Evolutionary conservation across 345 rosid species (phyloP).

Genomic region (Acer saccharum): DNA sequence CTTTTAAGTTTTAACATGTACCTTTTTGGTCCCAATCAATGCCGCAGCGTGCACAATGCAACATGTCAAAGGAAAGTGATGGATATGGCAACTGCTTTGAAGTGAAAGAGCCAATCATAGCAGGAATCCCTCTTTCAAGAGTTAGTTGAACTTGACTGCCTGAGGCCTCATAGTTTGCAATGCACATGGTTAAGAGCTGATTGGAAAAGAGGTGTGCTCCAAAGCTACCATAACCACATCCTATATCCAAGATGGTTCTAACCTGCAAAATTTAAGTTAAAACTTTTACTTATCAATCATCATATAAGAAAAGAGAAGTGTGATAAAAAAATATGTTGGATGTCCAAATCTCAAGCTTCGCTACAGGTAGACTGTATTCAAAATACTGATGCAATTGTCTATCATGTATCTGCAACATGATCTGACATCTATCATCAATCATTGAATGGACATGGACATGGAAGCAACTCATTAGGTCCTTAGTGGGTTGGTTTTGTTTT

Average conservation of each 20-base stretch:
- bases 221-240: conserved; percentile 99
- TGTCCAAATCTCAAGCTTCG: conserved; percentile 6
- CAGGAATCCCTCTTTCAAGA: conserved; percentile 98
- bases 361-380: background rate
- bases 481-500: background rate
- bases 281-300: conserved; percentile 8
- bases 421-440: background rate
- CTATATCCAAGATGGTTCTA: conserved; percentile 93
- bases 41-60: conserved; percentile 94
- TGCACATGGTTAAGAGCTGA: conserved; percentile 88
- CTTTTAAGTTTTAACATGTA: conserved; percentile 28
- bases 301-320: background rate
- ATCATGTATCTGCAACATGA: background rate
- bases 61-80: conserved; percentile 97
- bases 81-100: conserved; percentile 91
- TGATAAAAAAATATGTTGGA: background rate
- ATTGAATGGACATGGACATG: background rate
- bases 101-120: conserved; percentile 82
- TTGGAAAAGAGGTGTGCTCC: conserved; percentile 93
- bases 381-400: background rate
- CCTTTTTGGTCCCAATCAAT: conserved; percentile 98
- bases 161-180: conserved; percentile 88
- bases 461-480: background rate
- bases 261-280: conserved; percentile 51
- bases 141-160: conserved; percentile 99